Percentiles rank a stretch among this genome's conserved stretches.
These are phyloP conservation scores for Violaceomyces palustris DNA, from an alignment of 1,284 basidiomycete species.

Conservation along the genomic window DNA sequence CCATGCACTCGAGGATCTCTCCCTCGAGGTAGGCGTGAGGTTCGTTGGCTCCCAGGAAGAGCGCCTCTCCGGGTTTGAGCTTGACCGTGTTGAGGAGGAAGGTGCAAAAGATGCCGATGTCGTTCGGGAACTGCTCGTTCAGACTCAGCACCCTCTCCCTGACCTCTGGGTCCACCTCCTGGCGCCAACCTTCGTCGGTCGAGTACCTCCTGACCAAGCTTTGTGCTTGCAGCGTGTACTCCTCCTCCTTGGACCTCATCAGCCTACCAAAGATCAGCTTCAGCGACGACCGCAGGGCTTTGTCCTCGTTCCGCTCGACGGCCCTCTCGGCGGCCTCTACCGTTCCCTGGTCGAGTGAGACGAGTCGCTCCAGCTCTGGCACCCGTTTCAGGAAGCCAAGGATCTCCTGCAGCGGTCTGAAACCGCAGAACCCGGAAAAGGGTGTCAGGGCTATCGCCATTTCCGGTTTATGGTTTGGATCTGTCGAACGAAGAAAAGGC, in stretches of 20 bases:
- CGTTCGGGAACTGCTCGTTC: conserved; percentile 77
- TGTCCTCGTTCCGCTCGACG: conserved; percentile 1
- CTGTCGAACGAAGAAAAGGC: conserved; percentile 57
- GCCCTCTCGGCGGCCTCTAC: neutral
- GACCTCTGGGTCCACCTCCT: conserved; percentile 20
- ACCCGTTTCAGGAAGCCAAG: conserved; percentile 64
- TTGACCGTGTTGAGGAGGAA: conserved; percentile 84
- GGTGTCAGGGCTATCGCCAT: conserved; percentile 93
- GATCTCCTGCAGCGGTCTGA: conserved; percentile 72
- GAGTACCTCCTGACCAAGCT: too few relatives aligned
- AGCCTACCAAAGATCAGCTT: conserved; percentile 26
- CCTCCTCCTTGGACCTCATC: conserved; percentile 14
- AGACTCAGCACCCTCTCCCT: conserved; percentile 68
- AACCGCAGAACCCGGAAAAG: conserved; percentile 87
- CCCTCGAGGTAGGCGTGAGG: conserved; percentile 87
- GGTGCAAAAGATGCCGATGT: conserved; percentile 89
- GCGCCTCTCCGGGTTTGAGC: conserved; percentile 76
- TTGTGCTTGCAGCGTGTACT: too few relatives aligned
- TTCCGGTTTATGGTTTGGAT: conserved; percentile 93
- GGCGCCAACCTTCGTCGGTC: too few relatives aligned
- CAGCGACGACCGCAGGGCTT: neutral
- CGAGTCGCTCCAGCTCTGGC: conserved; percentile 66
- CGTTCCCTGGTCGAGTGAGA: conserved; percentile 4
- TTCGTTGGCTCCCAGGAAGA: conserved; percentile 91
- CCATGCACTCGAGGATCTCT: conserved; percentile 52